Conservation (phyloP, 2,329 filamentous ascomycete species). For the Ascochyta fabae region DNA sequence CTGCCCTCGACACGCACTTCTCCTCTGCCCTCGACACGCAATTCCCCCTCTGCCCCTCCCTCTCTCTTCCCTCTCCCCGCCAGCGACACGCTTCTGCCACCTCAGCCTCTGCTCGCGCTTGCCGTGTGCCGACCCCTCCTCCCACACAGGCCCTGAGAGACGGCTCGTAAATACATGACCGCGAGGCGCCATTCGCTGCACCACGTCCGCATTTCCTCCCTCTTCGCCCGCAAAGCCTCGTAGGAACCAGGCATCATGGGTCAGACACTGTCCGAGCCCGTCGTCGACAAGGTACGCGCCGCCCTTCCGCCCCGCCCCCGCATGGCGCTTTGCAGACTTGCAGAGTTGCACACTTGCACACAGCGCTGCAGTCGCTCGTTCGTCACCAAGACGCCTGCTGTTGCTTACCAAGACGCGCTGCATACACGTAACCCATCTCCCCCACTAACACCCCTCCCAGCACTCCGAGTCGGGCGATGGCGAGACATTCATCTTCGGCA, state of each 20-base stretch:
- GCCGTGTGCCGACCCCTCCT: conserved; percentile 21
- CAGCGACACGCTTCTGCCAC: not conserved
- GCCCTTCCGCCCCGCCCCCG: conserved; percentile 37
- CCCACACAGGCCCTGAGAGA: conserved; percentile 34
- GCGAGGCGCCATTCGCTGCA: conserved; percentile 26
- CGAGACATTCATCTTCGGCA: conserved; percentile 89
- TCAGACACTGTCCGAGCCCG: conserved; percentile 98
- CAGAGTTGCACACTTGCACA: not conserved
- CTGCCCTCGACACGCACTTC: conserved; percentile 4
- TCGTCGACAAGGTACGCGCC: conserved; percentile 91
- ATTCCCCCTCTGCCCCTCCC: not conserved
- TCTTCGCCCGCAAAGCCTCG: conserved; percentile 31
- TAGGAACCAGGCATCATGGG: conserved; percentile 70
- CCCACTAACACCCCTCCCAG: conserved; percentile 54
- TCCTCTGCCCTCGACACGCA: not conserved
- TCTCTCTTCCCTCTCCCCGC: conserved; percentile 2
- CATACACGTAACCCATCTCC: not conserved
- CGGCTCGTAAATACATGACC: conserved; percentile 45
- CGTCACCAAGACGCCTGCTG: not conserved
- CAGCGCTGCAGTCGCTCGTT: too few relatives aligned
- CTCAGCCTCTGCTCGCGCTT: conserved; percentile 13
- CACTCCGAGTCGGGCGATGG: conserved; percentile 88
- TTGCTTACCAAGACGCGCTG: too few relatives aligned
- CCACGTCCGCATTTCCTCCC: conserved; percentile 29
- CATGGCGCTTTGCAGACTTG: not conserved